Percentiles rank a stretch among this genome's conserved stretches.
These are phyloP conservation scores for Sonneratia alba DNA, from an alignment of 345 rosid species.

Conservation along the genomic window DNA sequence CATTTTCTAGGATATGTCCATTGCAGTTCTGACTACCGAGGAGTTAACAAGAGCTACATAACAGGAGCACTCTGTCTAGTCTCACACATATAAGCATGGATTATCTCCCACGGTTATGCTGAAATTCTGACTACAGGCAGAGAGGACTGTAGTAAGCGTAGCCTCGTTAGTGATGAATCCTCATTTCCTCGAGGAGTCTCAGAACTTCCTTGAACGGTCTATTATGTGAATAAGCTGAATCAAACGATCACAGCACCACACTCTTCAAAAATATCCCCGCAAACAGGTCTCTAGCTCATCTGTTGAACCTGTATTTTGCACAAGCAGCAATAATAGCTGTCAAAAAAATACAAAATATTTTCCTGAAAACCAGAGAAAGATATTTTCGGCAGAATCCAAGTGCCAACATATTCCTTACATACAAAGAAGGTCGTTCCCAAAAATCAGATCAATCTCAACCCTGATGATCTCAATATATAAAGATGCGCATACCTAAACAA, in stretches of 20 bases:
- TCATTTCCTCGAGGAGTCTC: conserved; percentile 19
- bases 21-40: conserved; percentile 6
- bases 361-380: too few relatives aligned
- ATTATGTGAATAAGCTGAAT: conserved; percentile 14
- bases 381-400: too few relatives aligned
- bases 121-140: conserved; percentile 22
- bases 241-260: conserved; percentile 7
- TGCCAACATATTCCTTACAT: conserved; percentile 13
- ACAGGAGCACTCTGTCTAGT: too few relatives aligned
- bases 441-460: conserved; percentile 17
- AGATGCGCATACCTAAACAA: conserved; percentile 26
- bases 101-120: too few relatives aligned
- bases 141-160: conserved; percentile 16
- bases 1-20: background rate
- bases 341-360: too few relatives aligned
- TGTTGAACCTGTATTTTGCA: conserved; percentile 15
- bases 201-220: conserved; percentile 17
- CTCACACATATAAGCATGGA: too few relatives aligned
- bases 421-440: conserved; percentile 24
- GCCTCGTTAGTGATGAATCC: conserved; percentile 10
- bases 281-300: too few relatives aligned
- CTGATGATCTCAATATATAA: conserved; percentile 14
- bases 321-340: conserved; percentile 13
- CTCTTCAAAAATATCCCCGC: too few relatives aligned
- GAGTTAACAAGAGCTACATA: conserved; percentile 12